A percentile compares a stretch with the other conserved stretches of the same genome.
Evolutionary conservation across 495 filamentous ascomycete species (phyloP).

Genomic region (Daldinia caldariorum): DNA sequence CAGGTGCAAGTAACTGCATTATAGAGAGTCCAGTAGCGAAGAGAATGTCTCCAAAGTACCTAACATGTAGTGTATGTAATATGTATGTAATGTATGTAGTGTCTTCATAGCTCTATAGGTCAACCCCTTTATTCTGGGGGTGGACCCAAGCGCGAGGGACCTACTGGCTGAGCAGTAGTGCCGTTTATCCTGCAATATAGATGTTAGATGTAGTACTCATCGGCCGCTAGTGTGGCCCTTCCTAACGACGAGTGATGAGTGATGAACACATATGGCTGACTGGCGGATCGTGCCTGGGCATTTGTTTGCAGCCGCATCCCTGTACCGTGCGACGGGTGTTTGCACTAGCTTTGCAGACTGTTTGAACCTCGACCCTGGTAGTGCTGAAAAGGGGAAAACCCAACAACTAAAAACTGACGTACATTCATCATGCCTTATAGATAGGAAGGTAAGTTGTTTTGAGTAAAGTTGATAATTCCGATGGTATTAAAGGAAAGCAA

Average conservation of each 20-base stretch:
- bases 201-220: slow-evolving; percentile 15
- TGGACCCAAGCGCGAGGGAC: slow-evolving; percentile 2
- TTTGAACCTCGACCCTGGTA: slow-evolving; percentile 56
- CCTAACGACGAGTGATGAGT: background rate
- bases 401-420: slow-evolving; percentile 26
- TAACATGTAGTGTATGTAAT: background rate
- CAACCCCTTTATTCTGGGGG: slow-evolving; percentile 16
- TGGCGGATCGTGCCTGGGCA: slow-evolving; percentile 26
- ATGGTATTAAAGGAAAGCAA: background rate
- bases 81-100: no score
- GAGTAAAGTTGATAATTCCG: background rate
- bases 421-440: slow-evolving; percentile 12
- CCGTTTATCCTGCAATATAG: slow-evolving; percentile 23
- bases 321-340: slow-evolving; percentile 47
- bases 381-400: slow-evolving; percentile 20
- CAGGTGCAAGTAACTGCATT: background rate
- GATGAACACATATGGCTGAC: slow-evolving; percentile 22
- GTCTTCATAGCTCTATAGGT: slow-evolving; percentile 20
- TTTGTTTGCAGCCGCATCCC: slow-evolving; percentile 44
- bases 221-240: slow-evolving; percentile 8
- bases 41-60: slow-evolving; percentile 6
- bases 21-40: background rate
- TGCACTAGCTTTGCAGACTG: slow-evolving; percentile 56
- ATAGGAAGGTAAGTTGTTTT: background rate
- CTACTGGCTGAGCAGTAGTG: slow-evolving; percentile 18